A percentile compares a stretch with the other conserved stretches of the same genome.
Evolutionary conservation across 106 monocot species (phyloP).

Genomic region (Cymbidium sinense): DNA sequence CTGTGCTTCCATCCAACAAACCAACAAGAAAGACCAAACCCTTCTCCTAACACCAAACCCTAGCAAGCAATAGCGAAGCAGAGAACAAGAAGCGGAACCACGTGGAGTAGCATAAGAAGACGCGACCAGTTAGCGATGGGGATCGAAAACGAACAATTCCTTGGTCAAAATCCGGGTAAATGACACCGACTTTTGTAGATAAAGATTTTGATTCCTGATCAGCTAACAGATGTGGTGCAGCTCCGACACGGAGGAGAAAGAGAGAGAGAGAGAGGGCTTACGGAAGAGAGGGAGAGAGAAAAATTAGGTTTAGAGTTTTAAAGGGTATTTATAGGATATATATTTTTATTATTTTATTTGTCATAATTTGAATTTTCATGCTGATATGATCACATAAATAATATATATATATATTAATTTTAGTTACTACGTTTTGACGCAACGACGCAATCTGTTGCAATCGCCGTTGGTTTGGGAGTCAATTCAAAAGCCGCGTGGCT

Average conservation of each 20-base stretch:
- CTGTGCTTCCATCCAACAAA: constrained; percentile 50
- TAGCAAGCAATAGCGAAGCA: not conserved
- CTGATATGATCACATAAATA: too few relatives aligned
- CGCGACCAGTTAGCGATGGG: not conserved
- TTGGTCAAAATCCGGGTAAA: not conserved
- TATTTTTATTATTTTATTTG: too few relatives aligned
- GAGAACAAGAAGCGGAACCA: not conserved
- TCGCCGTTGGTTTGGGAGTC: too few relatives aligned
- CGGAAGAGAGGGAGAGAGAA: too few relatives aligned
- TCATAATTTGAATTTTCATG: too few relatives aligned
- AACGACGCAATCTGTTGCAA: too few relatives aligned
- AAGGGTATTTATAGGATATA: too few relatives aligned
- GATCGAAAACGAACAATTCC: not conserved
- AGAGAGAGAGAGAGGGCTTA: not conserved
- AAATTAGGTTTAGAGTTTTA: too few relatives aligned
- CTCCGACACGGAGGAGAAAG: not conserved
- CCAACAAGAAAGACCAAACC: not conserved
- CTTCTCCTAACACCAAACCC: constrained; percentile 1
- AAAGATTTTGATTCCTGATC: not conserved
- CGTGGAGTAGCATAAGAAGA: not conserved
- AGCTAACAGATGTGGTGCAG: not conserved
- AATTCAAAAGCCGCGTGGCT: too few relatives aligned
- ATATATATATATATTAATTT: too few relatives aligned
- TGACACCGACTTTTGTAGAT: not conserved
- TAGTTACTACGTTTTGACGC: too few relatives aligned